Evolutionary conservation across 2,329 filamentous ascomycete genomes (phyloP), one percentile per base, ranked within the genome.

Genomic region (Ceratocystis harringtonii): DNA sequence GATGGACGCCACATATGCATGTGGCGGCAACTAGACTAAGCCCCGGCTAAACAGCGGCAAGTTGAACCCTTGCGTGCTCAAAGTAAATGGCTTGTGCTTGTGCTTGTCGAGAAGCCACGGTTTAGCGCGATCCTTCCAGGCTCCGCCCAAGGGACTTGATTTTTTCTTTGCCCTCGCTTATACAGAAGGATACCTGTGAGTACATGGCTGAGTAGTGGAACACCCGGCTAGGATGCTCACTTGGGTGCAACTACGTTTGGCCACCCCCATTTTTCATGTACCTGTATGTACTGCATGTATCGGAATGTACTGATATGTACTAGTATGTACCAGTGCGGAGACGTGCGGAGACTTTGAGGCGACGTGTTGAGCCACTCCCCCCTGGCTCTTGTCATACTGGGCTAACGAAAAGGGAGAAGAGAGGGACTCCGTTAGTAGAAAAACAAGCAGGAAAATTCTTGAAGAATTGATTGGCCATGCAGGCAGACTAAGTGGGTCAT

Each of bases 321-420:
- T 41, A n/a, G 48, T 5, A 22, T 52, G 55, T 58, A 58, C 55
- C 17, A 58, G 55, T 58, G 55, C 55, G 55, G 55, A 58, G 55
- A 58, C 36, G 36, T 41, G 36, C 12, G 10, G 36, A 41, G 36
- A 41, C 36, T 41, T 41, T 41, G 36, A 41, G 36, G 36, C 36
- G 28, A 28, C 50, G 50, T 55, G 50, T 55, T 55, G 22, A 55
- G 30, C 62, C 62, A 64, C 63, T 64, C 63, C 63, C 63, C 63
- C 63, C 52, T 64, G 30, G 63, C 55, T 64, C 52, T 60, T 57
- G 52, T 64, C 45, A 36, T 43, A 60, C 52, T 44, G 63, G 52
- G 63, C 30, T 60, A 60, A 2, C 17, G 50, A 58, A 60, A 28
- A 44, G 52, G 32, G 52, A 64, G 8, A 50, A 45, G 32, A 64